phyloP scores from a whole-genome alignment of 495 filamentous ascomycete genomes.

The Parachaetomium inaequale region DNA sequence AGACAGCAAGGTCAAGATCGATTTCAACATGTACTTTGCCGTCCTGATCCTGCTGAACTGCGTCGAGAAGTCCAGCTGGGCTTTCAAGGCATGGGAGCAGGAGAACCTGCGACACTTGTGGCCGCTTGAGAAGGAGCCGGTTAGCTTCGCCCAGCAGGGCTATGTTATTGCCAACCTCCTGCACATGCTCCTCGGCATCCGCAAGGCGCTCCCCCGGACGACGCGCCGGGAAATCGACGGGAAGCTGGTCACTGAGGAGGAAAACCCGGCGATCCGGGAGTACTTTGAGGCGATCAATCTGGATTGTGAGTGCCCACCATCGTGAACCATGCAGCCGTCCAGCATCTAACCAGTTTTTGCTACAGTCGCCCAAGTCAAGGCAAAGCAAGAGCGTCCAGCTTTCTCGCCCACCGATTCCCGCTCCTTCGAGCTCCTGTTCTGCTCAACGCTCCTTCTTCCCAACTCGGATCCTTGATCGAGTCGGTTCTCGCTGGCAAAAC shows the following conservation, averaged over 20 bases:
- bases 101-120: constrained; percentile 55
- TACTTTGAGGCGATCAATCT: constrained; percentile 62
- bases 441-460: constrained; percentile 57
- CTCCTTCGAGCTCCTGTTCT: constrained; percentile 64
- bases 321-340: not conserved
- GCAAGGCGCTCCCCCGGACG: constrained; percentile 64
- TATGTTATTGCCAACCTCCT: constrained; percentile 68
- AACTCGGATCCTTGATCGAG: constrained; percentile 17
- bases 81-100: constrained; percentile 71
- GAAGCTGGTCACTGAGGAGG: constrained; percentile 52
- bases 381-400: constrained; percentile 40
- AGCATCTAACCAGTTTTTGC: not conserved
- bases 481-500: not conserved
- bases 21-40: constrained; percentile 71
- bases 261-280: constrained; percentile 48
- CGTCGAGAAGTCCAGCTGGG: constrained; percentile 79
- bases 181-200: constrained; percentile 70
- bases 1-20: constrained; percentile 62
- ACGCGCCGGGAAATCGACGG: constrained; percentile 49
- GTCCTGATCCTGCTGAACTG: constrained; percentile 72
- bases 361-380: constrained; percentile 36
- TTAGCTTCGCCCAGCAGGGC: constrained; percentile 64
- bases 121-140: constrained; percentile 68
- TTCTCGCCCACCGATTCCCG: constrained; percentile 65
- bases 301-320: constrained; percentile 48